A percentile compares a stretch with the other conserved stretches of the same genome.
Conservation (phyloP, 305 asterid genomes). For the Plantago lanceolata region DNA sequence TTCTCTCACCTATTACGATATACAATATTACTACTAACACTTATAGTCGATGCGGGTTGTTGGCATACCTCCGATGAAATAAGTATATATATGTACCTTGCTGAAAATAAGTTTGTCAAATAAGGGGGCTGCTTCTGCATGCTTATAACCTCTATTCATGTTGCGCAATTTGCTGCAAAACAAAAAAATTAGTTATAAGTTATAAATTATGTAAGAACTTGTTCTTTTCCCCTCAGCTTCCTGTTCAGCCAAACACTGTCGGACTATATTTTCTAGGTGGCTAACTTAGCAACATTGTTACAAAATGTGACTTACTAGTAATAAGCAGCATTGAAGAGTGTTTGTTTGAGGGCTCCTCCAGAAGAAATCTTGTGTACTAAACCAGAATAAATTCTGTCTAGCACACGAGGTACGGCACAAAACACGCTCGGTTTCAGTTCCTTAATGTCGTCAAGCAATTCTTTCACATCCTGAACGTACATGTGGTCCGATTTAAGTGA, state of each 20-base stretch:
- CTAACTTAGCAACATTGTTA: too few relatives aligned
- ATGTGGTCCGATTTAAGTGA: not conserved
- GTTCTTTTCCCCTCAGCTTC: too few relatives aligned
- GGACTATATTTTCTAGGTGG: too few relatives aligned
- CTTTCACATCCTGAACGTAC: slow-evolving; percentile 61
- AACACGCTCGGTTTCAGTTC: slow-evolving; percentile 69
- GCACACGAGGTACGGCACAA: slow-evolving; percentile 75
- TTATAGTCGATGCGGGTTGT: not conserved
- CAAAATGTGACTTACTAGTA: slow-evolving; percentile 63
- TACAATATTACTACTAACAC: not conserved
- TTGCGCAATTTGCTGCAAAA: slow-evolving; percentile 60
- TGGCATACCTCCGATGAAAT: not conserved
- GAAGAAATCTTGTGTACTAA: slow-evolving; percentile 64
- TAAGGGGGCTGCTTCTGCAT: slow-evolving; percentile 67
- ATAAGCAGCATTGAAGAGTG: slow-evolving; percentile 60
- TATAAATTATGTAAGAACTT: not conserved
- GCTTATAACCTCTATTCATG: slow-evolving; percentile 70
- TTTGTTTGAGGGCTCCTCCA: slow-evolving; percentile 45
- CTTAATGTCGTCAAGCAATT: slow-evolving; percentile 62
- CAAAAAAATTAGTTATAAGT: not conserved
- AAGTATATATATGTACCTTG: slow-evolving; percentile 51
- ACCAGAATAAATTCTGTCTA: slow-evolving; percentile 79
- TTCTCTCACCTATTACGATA: slow-evolving; percentile 49
- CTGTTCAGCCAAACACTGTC: too few relatives aligned
- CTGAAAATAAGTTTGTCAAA: slow-evolving; percentile 64